Evolutionary conservation across 1,284 basidiomycete genomes (phyloP).

Genomic region (Coniferiporia weirii): DNA sequence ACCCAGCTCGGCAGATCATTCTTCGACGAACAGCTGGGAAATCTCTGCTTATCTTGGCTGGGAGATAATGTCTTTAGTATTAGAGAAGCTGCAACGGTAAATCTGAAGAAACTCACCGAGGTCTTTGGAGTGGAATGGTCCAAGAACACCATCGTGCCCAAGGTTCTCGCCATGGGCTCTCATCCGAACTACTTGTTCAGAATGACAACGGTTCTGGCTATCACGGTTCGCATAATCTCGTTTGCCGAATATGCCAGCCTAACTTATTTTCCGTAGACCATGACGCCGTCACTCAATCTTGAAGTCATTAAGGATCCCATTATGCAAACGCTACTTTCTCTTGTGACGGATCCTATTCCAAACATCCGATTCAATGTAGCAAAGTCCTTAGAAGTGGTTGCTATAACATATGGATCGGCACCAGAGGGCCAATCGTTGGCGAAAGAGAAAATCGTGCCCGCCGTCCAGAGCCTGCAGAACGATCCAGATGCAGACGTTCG

Average conservation of each 20-base stretch:
- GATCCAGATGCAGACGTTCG: conserved; percentile 95
- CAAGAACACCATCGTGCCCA: conserved; percentile 89
- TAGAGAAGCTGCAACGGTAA: conserved; percentile 94
- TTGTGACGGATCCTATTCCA: conserved; percentile 91
- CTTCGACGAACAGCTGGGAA: conserved; percentile 97
- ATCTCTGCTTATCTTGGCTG: conserved; percentile 98
- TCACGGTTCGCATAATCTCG: conserved; percentile 64
- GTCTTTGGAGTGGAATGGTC: conserved; percentile 99
- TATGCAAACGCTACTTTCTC: conserved; percentile 78
- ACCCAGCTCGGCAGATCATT: conserved; percentile 95
- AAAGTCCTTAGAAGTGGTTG: conserved; percentile 88
- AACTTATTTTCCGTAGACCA: conserved; percentile 55
- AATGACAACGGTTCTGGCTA: conserved; percentile 99
- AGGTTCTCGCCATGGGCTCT: conserved; percentile 95
- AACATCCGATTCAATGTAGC: conserved; percentile 99
- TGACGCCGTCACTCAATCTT: conserved; percentile 87
- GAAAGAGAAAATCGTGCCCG: conserved; percentile 72
- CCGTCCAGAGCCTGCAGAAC: conserved; percentile 82
- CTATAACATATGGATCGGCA: conserved; percentile 58
- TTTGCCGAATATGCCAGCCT: conserved; percentile 18
- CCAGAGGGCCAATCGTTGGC: conserved; percentile 76
- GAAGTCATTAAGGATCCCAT: conserved; percentile 86
- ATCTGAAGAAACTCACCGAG: conserved; percentile 96
- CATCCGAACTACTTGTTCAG: conserved; percentile 98
- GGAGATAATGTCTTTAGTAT: conserved; percentile 99